Evolutionary conservation across 345 rosid genomes (phyloP).

Genomic region (Firmiana major): DNA sequence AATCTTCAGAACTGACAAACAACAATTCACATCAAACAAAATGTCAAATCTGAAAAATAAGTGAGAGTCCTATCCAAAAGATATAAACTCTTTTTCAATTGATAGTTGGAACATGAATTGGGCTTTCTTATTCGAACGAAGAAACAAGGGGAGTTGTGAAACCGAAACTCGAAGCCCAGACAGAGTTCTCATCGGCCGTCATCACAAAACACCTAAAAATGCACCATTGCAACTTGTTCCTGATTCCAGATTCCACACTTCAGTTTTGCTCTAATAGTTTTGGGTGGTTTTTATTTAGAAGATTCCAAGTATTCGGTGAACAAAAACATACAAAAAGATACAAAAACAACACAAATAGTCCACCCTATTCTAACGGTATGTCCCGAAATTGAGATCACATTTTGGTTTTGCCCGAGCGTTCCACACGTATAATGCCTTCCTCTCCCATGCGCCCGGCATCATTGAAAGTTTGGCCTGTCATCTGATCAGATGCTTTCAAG

Average conservation of each 20-base stretch:
- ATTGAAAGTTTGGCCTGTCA: conserved; percentile 58
- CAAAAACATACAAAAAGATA: not conserved
- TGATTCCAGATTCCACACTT: not conserved
- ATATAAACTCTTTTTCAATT: no score
- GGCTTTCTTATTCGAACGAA: no score
- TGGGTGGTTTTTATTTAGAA: not conserved
- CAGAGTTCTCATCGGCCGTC: no score
- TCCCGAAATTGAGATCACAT: not conserved
- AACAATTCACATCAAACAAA: no score
- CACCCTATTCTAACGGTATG: not conserved
- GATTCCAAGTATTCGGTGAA: not conserved
- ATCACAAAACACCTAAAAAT: no score
- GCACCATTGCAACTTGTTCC: not conserved
- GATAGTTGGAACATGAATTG: no score
- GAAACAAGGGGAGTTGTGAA: no score
- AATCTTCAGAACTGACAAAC: no score
- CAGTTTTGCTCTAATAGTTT: not conserved
- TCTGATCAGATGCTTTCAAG: conserved; percentile 49
- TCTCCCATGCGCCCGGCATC: conserved; percentile 39
- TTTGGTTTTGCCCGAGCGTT: not conserved
- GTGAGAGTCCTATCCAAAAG: no score
- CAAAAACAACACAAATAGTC: not conserved
- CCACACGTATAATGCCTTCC: not conserved
- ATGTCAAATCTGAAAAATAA: no score
- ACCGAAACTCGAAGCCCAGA: no score